These are phyloP conservation scores for Coemansia sp. DNA, from an alignment of 192 early-diverging fungal genomes.

Conservation along the genomic window DNA sequence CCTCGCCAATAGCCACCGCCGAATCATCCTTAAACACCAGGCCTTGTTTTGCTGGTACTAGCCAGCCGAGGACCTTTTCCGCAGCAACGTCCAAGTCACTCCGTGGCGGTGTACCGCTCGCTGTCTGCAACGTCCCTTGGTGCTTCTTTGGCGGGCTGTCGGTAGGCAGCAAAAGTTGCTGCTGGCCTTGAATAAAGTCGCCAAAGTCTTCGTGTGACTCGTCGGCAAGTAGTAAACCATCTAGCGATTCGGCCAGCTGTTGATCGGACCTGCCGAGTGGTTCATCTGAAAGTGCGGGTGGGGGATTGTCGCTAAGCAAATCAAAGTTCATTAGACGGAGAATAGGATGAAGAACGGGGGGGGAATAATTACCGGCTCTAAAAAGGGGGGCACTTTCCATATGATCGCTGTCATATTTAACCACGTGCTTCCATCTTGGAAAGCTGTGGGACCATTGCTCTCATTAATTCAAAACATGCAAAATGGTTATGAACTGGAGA, in stretches of 20 bases:
- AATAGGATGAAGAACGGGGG: neutral
- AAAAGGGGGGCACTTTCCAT: too few relatives aligned
- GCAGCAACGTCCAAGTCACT: constrained; percentile 4
- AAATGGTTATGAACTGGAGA: too few relatives aligned
- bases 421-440: too few relatives aligned
- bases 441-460: too few relatives aligned
- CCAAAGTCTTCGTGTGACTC: constrained; percentile 22
- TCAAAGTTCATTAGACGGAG: neutral
- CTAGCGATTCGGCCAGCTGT: neutral
- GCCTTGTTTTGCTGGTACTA: neutral
- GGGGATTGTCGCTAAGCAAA: neutral
- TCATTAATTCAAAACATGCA: too few relatives aligned
- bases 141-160: too few relatives aligned
- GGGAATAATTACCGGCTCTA: neutral
- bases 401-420: too few relatives aligned
- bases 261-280: neutral
- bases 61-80: constrained; percentile 28
- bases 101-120: neutral
- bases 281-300: neutral
- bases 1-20: neutral
- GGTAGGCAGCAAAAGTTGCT: too few relatives aligned
- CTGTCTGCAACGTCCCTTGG: neutral
- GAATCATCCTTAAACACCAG: neutral
- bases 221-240: too few relatives aligned
- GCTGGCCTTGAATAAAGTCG: constrained; percentile 17